A percentile compares a stretch with the other conserved stretches of the same genome.
phyloP scores from a whole-genome alignment of 768 basidiomycete genomes.

The Amanita brunnescens region DNA sequence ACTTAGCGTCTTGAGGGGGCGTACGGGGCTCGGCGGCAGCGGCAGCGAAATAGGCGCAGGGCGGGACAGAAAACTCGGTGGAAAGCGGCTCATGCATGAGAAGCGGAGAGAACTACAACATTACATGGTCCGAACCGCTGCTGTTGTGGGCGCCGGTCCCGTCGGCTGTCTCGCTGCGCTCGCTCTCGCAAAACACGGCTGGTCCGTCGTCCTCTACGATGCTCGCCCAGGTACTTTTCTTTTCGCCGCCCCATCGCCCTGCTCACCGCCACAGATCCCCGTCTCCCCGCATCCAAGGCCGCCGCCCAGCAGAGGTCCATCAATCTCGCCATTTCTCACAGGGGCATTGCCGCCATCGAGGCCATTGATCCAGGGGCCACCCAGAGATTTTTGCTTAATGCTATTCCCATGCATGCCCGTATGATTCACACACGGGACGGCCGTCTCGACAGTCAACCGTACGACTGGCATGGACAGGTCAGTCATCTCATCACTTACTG shows the following conservation, averaged over 20 bases:
- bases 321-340: conserved; percentile 91
- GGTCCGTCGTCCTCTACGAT: conserved; percentile 76
- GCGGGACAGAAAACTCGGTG: conserved; percentile 46
- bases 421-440: conserved; percentile 85
- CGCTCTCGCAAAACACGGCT: conserved; percentile 79
- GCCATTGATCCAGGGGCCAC: conserved; percentile 68
- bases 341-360: conserved; percentile 83
- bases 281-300: conserved; percentile 60
- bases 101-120: not conserved
- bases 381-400: conserved; percentile 61
- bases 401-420: conserved; percentile 90
- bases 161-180: conserved; percentile 91
- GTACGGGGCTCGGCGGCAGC: conserved; percentile 31
- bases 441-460: conserved; percentile 71
- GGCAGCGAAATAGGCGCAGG: conserved; percentile 41
- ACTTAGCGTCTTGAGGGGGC: conserved; percentile 34
- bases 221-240: conserved; percentile 54
- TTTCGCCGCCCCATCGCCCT: not conserved
- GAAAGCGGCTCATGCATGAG: conserved; percentile 1
- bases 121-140: conserved; percentile 33
- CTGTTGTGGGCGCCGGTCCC: conserved; percentile 83
- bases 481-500: conserved; percentile 19
- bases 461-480: conserved; percentile 86
- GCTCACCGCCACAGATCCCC: conserved; percentile 47
- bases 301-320: conserved; percentile 77